phyloP scores from a whole-genome alignment of 2,329 filamentous ascomycete genomes.

The Pseudogymnoascus sp. region DNA sequence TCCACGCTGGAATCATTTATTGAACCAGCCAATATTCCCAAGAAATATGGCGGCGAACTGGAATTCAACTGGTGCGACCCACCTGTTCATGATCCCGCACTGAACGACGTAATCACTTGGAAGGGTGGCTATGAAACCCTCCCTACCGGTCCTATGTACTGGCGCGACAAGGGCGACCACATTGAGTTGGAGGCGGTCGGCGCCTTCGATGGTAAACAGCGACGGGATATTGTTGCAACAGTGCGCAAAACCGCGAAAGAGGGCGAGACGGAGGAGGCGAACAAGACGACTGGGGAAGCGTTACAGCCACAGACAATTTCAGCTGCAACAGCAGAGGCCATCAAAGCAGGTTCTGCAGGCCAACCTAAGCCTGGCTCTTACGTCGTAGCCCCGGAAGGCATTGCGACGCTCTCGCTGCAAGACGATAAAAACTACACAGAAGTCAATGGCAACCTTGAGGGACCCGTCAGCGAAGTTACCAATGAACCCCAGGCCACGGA shows the following conservation, averaged over 20 bases:
- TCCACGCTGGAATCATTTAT: conserved; percentile 75
- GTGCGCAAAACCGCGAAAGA: conserved; percentile 34
- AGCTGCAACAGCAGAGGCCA: not conserved
- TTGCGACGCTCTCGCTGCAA: not conserved
- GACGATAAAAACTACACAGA: conserved; percentile 5
- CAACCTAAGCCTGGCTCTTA: not conserved
- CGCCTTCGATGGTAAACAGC: conserved; percentile 36
- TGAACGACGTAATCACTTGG: conserved; percentile 44
- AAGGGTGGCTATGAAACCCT: conserved; percentile 46
- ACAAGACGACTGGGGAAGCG: not conserved
- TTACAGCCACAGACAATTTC: not conserved
- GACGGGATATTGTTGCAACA: conserved; percentile 43
- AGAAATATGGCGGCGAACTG: conserved; percentile 79
- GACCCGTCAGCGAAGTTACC: not conserved
- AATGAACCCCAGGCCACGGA: not conserved
- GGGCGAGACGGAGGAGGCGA: not conserved
- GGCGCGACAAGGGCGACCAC: conserved; percentile 37
- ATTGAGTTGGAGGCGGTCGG: conserved; percentile 47
- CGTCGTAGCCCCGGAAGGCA: not conserved
- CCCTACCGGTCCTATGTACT: conserved; percentile 50
- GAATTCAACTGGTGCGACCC: conserved; percentile 74
- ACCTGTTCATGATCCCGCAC: conserved; percentile 61
- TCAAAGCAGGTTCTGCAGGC: not conserved
- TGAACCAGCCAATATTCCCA: conserved; percentile 74
- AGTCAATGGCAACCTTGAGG: not conserved